Conservation (phyloP, 2,329 filamentous ascomycete genomes). For the Fusarium nodosum region DNA sequence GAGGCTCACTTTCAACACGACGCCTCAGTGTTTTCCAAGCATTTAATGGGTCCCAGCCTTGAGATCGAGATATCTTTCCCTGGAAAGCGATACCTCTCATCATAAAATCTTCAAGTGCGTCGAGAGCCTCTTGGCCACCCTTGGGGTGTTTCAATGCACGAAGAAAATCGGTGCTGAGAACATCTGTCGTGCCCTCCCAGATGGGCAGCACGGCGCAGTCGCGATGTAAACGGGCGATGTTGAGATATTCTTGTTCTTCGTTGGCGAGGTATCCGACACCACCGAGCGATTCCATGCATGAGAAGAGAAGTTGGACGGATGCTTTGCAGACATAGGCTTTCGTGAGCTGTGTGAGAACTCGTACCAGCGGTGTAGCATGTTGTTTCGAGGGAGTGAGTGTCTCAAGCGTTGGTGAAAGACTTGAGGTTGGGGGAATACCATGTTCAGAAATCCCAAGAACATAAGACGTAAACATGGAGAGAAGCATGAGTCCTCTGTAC, state of each 20-base stretch:
- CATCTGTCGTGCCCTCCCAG: slow-evolving; percentile 81
- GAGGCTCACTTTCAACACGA: slow-evolving; percentile 53
- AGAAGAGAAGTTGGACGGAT: slow-evolving; percentile 64
- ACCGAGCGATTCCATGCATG: slow-evolving; percentile 74
- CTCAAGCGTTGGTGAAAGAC: slow-evolving; percentile 41
- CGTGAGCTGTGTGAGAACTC: slow-evolving; percentile 70
- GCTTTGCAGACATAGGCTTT: slow-evolving; percentile 70
- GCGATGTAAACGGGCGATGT: slow-evolving; percentile 74
- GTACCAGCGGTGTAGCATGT: slow-evolving; percentile 61
- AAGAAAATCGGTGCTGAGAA: slow-evolving; percentile 69
- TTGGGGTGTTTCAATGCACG: slow-evolving; percentile 62
- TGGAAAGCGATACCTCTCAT: slow-evolving; percentile 42
- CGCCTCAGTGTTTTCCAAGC: slow-evolving; percentile 59
- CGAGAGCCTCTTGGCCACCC: slow-evolving; percentile 54
- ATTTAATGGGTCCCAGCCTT: slow-evolving; percentile 50
- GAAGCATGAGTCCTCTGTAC: slow-evolving; percentile 69
- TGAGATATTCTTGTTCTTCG: slow-evolving; percentile 72
- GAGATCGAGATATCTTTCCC: slow-evolving; percentile 44
- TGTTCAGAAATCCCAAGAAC: slow-evolving; percentile 69
- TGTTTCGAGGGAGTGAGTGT: slow-evolving; percentile 53
- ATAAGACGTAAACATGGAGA: slow-evolving; percentile 67
- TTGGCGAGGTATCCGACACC: slow-evolving; percentile 77
- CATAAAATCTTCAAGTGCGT: slow-evolving; percentile 61
- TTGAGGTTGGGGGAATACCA: slow-evolving; percentile 32
- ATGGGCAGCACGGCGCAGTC: slow-evolving; percentile 75